Evolutionary conservation across 371 early-diverging fungal genomes (phyloP), one percentile per base, ranked within the genome.

Genomic region (Zopfochytrium polystomum): DNA sequence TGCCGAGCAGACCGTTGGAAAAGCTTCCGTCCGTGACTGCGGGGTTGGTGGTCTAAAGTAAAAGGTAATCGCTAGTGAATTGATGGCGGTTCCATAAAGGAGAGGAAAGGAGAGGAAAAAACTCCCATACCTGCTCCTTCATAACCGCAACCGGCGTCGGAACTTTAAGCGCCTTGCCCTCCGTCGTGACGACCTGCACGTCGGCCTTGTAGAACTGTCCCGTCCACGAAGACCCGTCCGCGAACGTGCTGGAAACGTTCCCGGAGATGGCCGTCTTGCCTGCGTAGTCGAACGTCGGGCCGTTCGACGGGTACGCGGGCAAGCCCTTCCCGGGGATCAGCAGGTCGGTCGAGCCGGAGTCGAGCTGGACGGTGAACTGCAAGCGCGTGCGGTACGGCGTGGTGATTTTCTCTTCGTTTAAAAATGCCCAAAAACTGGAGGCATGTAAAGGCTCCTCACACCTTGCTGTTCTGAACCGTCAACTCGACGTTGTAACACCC

Each of bases 271-370:
- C 18, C 46, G 27, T 18, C 18, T 50, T 56, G 35, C 32, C 11
- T 30, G 15, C 15, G 4, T 13, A 20, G 47, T 42, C 11, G 45
- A 11, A 29, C 11, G 27, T 52, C 22, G 38, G 31, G 33, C 42
- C 13, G 34, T 47, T 22, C 55, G 46, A 11, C 9, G n/a, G 22
- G 60, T 52, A 52, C 15, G 15, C 27, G 26, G 27, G 25, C 6
- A 63, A 26, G 38, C n/a, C 15, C 13, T 13, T 20, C 6, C 50
- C 55, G 4, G 63, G 63, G 7, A 63, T n/a, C 22, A 63, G 27
- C 7, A 63, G 57, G 44, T 63, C 63, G 3, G 33, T 22, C 1
- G 57, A 56, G 3, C 63, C 63, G 2, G 63, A 51, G 50, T 63
- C 63, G 0, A 63, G 23, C 29, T 42, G 25, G 26, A 48, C 25